phyloP scores from a whole-genome alignment of 2,329 filamentous ascomycete genomes.

The Cryphonectria japonica region DNA sequence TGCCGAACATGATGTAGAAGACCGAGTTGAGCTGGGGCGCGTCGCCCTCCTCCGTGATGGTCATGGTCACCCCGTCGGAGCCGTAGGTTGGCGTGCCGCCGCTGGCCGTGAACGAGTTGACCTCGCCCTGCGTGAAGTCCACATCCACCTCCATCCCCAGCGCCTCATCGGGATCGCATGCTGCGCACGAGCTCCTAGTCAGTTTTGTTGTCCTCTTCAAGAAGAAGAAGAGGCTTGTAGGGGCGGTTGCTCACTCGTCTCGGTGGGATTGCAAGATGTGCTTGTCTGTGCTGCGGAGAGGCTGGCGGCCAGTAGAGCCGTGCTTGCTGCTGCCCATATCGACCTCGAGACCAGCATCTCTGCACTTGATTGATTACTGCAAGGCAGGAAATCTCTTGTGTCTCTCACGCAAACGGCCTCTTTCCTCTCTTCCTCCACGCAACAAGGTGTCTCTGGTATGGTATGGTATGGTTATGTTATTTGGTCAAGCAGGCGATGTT shows the following conservation, averaged over 20 bases:
- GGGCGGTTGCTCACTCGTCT: slow-evolving; percentile 33
- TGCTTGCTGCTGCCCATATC: slow-evolving; percentile 30
- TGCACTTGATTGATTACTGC: background rate
- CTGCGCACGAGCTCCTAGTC: slow-evolving; percentile 43
- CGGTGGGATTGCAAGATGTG: slow-evolving; percentile 39
- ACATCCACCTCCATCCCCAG: slow-evolving; percentile 81
- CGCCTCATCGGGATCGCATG: slow-evolving; percentile 76
- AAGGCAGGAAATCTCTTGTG: background rate
- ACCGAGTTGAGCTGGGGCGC: slow-evolving; percentile 84
- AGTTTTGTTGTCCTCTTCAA: background rate
- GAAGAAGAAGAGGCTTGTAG: background rate
- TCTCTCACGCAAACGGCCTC: background rate
- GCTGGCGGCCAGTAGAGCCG: slow-evolving; percentile 31
- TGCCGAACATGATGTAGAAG: slow-evolving; percentile 99
- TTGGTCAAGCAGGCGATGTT: background rate
- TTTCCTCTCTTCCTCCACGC: background rate
- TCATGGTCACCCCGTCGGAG: slow-evolving; percentile 78
- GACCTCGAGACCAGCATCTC: slow-evolving; percentile 33
- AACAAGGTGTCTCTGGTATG: background rate
- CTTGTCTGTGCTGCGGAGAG: slow-evolving; percentile 38
- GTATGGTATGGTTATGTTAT: background rate
- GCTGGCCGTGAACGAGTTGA: slow-evolving; percentile 75
- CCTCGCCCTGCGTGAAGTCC: slow-evolving; percentile 79
- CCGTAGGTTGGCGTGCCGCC: slow-evolving; percentile 74
- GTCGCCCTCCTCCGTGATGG: slow-evolving; percentile 77